Percentiles rank a stretch among this genome's conserved stretches.
These are phyloP conservation scores for Fraxinus ornus DNA, from an alignment of 305 asterid genomes.

Conservation along the genomic window DNA sequence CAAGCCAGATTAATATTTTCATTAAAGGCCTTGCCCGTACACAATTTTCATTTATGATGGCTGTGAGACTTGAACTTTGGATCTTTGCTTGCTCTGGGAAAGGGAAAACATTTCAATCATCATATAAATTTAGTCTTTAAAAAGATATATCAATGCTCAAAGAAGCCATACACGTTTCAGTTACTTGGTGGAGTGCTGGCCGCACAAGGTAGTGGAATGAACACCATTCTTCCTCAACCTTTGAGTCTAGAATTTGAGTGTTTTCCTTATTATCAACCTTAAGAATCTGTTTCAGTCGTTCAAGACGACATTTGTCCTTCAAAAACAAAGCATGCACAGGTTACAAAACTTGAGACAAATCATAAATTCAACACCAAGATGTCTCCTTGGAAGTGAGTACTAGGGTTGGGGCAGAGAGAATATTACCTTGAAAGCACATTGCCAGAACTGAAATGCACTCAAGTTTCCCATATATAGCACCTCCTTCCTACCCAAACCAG, in stretches of 20 bases:
- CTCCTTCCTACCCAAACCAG: conserved; percentile 79
- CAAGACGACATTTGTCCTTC: conserved; percentile 70
- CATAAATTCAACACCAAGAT: conserved; percentile 21
- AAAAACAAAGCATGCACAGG: conserved; percentile 25
- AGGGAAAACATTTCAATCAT: background rate
- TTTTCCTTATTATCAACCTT: conserved; percentile 41
- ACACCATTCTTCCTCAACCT: conserved; percentile 90
- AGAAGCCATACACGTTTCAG: conserved; percentile 64
- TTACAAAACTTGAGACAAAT: conserved; percentile 24
- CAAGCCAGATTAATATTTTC: background rate
- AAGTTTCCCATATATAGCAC: conserved; percentile 59
- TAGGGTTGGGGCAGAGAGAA: background rate
- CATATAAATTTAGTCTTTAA: background rate
- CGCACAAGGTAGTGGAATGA: conserved; percentile 73
- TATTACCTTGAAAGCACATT: conserved; percentile 72
- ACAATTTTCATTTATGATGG: background rate
- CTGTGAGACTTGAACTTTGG: background rate
- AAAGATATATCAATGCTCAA: conserved; percentile 15
- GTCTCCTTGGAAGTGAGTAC: conserved; percentile 4
- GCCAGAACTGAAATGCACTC: conserved; percentile 92
- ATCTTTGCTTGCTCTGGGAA: background rate
- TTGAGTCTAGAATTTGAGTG: conserved; percentile 28
- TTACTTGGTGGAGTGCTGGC: conserved; percentile 73
- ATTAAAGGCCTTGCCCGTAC: background rate
- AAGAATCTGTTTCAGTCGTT: conserved; percentile 48